These are phyloP conservation scores for Cladosporium sp. DNA, from an alignment of 2,329 filamentous ascomycete species.

Conservation along the genomic window DNA sequence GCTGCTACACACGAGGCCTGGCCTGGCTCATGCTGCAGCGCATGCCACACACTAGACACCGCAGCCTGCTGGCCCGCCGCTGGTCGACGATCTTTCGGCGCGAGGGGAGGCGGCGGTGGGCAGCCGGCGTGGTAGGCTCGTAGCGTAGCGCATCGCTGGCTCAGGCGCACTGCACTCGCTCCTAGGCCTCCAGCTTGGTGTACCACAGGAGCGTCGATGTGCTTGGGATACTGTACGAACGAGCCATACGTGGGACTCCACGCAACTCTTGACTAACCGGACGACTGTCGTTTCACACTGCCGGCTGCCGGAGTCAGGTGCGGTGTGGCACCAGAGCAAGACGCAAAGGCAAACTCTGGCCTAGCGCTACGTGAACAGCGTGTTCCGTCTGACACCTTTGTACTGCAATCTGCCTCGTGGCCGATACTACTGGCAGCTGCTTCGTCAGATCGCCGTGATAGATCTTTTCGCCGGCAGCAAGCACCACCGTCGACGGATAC, in stretches of 20 bases:
- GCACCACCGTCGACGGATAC: not conserved
- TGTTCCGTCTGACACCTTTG: not conserved
- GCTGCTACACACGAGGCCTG: not conserved
- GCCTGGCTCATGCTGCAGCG: constrained; percentile 6
- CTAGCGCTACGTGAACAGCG: not conserved
- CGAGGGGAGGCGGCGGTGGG: not conserved
- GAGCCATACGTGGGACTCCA: not conserved
- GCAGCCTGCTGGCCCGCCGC: not conserved
- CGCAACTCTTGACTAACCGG: not conserved
- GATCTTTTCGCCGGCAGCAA: not conserved
- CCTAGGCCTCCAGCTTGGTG: not conserved
- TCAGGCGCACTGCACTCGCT: not conserved
- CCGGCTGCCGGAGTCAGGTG: not conserved
- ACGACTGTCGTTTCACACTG: not conserved
- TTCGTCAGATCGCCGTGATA: not conserved
- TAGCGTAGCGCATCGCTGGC: not conserved
- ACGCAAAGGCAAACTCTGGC: not conserved
- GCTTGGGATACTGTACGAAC: not conserved
- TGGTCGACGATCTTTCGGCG: not conserved
- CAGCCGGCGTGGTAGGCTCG: not conserved
- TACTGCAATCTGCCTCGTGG: not conserved
- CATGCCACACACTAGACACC: not conserved
- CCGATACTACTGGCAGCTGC: not conserved
- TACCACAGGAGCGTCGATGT: not conserved
- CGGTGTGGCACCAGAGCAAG: not conserved